Percentiles rank a stretch among this genome's conserved stretches.
Evolutionary conservation across 2,329 filamentous ascomycete species (phyloP).

Genomic region (Cladosporium sp.): DNA sequence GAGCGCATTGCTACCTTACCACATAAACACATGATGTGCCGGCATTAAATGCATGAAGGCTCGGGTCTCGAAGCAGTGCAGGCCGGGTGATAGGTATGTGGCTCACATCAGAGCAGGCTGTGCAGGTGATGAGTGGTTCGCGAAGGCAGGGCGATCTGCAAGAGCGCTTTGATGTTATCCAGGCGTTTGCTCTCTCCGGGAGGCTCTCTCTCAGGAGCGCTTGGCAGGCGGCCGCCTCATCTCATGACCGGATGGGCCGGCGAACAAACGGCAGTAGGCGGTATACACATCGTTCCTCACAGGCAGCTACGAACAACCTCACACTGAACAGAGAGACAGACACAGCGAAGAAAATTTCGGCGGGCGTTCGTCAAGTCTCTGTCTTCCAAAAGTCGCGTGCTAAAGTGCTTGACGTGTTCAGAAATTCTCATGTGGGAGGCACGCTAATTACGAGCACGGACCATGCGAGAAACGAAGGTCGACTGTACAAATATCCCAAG

Average conservation of each 20-base stretch:
- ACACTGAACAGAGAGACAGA: neutral
- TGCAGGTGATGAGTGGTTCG: slow-evolving; percentile 16
- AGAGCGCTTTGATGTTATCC: slow-evolving; percentile 16
- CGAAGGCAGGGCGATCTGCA: slow-evolving; percentile 20
- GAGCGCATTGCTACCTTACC: neutral
- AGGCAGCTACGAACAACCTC: neutral
- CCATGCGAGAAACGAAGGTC: neutral
- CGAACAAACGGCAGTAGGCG: neutral
- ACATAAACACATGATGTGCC: neutral
- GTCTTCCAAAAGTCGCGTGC: neutral
- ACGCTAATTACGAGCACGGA: neutral
- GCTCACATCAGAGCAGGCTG: slow-evolving; percentile 2
- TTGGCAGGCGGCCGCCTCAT: neutral
- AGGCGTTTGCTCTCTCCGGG: slow-evolving; percentile 9
- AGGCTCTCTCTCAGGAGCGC: slow-evolving; percentile 4
- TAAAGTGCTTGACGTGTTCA: neutral
- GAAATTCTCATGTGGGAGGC: neutral
- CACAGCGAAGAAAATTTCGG: neutral
- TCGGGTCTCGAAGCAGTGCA: neutral
- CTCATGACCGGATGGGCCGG: neutral
- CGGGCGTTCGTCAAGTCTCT: neutral
- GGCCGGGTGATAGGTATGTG: neutral
- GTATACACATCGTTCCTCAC: neutral
- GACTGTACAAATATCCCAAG: neutral
- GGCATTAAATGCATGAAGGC: neutral